phyloP scores from a whole-genome alignment of 495 filamentous ascomycete species.

The Hypoxylon trugodes region DNA sequence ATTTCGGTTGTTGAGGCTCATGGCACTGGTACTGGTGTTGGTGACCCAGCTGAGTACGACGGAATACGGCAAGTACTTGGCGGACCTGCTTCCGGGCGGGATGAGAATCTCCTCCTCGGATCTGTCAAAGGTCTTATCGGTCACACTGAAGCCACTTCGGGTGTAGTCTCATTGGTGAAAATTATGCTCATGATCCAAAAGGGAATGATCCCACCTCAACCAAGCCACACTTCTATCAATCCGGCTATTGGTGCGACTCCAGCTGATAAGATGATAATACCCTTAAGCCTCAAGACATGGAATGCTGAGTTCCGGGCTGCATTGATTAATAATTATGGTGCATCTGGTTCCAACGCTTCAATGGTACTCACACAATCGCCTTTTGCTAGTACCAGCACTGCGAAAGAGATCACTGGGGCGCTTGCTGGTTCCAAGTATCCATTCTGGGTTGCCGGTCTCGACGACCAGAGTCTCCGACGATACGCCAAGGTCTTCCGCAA shows the following conservation, averaged over 20 bases:
- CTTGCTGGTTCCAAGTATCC: constrained; percentile 25
- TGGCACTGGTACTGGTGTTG: constrained; percentile 55
- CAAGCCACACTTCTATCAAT: constrained; percentile 53
- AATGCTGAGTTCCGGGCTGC: constrained; percentile 46
- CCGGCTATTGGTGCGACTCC: constrained; percentile 41
- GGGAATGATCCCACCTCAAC: constrained; percentile 51
- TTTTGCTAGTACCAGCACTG: constrained; percentile 45
- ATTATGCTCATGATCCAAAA: constrained; percentile 59
- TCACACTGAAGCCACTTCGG: constrained; percentile 60
- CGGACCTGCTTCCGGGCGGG: constrained; percentile 46
- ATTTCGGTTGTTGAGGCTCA: constrained; percentile 49
- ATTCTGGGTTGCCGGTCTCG: constrained; percentile 46
- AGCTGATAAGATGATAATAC: constrained; percentile 52
- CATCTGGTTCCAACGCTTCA: constrained; percentile 58
- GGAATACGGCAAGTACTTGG: constrained; percentile 46
- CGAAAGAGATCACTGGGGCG: constrained; percentile 15
- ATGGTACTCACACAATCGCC: constrained; percentile 49
- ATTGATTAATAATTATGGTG: constrained; percentile 63
- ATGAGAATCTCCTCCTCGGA: constrained; percentile 43
- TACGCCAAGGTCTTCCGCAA: constrained; percentile 33
- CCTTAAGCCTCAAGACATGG: constrained; percentile 46
- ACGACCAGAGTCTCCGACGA: constrained; percentile 37
- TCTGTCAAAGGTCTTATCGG: constrained; percentile 61
- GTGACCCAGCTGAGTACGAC: constrained; percentile 48
- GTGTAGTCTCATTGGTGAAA: constrained; percentile 55